phyloP scores from a whole-genome alignment of 257 asterid species.

The Solanum virginianum region DNA sequence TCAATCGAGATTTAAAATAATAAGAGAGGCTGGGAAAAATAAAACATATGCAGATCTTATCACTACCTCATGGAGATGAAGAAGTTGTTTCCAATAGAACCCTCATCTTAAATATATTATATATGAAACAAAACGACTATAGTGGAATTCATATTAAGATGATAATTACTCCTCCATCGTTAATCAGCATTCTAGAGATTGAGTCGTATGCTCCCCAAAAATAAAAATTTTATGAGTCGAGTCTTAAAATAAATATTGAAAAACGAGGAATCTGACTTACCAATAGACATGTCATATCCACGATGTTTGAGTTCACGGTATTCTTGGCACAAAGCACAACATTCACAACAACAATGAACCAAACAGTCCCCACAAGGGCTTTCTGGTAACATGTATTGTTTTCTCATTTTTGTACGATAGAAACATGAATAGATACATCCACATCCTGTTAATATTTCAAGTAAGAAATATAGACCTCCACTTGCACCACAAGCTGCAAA shows the following conservation, averaged over 20 bases:
- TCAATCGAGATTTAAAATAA: too few relatives aligned
- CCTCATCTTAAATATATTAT: too few relatives aligned
- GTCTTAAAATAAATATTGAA: not conserved
- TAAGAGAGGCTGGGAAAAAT: too few relatives aligned
- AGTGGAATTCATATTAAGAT: too few relatives aligned
- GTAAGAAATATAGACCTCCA: slow-evolving; percentile 1
- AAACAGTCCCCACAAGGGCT: slow-evolving; percentile 5
- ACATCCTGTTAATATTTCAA: not conserved
- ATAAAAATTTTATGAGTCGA: not conserved
- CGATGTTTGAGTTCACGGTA: slow-evolving; percentile 16
- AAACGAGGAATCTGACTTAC: not conserved
- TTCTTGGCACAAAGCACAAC: slow-evolving; percentile 20
- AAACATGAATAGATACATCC: slow-evolving; percentile 9
- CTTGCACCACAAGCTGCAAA: slow-evolving; percentile 7
- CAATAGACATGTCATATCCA: slow-evolving; percentile 7
- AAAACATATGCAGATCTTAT: too few relatives aligned
- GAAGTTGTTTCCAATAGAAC: too few relatives aligned
- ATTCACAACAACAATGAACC: slow-evolving; percentile 15
- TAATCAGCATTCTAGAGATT: not conserved
- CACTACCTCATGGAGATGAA: too few relatives aligned
- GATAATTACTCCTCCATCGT: too few relatives aligned
- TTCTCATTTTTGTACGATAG: slow-evolving; percentile 9
- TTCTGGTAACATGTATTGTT: slow-evolving; percentile 3
- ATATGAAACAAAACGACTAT: too few relatives aligned
- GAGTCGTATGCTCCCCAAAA: rapidly evolving